Conservation (phyloP, 176 grass and related monocot genomes). For the Zoysia pacifica region DNA sequence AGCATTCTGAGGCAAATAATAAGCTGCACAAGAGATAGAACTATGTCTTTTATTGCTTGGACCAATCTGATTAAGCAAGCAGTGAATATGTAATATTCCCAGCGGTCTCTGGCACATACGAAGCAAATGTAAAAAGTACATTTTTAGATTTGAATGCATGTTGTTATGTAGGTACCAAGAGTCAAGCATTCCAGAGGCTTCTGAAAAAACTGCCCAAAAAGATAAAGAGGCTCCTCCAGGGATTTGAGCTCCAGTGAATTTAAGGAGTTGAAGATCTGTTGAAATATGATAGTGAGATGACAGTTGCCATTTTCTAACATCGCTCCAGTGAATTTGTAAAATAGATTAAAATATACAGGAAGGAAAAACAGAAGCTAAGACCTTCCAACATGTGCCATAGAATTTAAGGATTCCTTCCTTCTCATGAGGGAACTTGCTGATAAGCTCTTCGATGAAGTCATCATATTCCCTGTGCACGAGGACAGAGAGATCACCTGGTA, state of each 20-base stretch:
- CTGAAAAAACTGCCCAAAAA: slow-evolving; percentile 91
- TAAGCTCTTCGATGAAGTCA: slow-evolving; percentile 64
- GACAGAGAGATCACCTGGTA: slow-evolving; percentile 74
- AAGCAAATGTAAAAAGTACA: background rate
- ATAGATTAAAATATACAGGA: background rate
- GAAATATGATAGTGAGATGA: slow-evolving; percentile 21
- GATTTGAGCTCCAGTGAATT: slow-evolving; percentile 95
- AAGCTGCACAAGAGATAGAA: slow-evolving; percentile 61
- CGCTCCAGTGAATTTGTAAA: slow-evolving; percentile 10
- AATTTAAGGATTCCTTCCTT: slow-evolving; percentile 80
- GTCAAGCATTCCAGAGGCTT: slow-evolving; percentile 95
- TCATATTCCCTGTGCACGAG: slow-evolving; percentile 74
- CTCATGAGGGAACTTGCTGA: slow-evolving; percentile 88
- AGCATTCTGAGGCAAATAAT: slow-evolving; percentile 94
- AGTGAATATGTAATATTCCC: slow-evolving; percentile 59
- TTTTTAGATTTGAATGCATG: slow-evolving; percentile 5
- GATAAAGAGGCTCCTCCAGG: slow-evolving; percentile 87
- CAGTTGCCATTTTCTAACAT: background rate
- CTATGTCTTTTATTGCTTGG: background rate
- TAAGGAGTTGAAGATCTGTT: slow-evolving; percentile 86
- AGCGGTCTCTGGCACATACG: slow-evolving; percentile 87
- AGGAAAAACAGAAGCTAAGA: slow-evolving; percentile 3
- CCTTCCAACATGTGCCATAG: slow-evolving; percentile 90
- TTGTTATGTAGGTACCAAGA: slow-evolving; percentile 54
- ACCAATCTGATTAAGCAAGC: slow-evolving; percentile 5